Evolutionary conservation across 176 grass and related monocot genomes (phyloP).

Genomic region (Ensete ventricosum): DNA sequence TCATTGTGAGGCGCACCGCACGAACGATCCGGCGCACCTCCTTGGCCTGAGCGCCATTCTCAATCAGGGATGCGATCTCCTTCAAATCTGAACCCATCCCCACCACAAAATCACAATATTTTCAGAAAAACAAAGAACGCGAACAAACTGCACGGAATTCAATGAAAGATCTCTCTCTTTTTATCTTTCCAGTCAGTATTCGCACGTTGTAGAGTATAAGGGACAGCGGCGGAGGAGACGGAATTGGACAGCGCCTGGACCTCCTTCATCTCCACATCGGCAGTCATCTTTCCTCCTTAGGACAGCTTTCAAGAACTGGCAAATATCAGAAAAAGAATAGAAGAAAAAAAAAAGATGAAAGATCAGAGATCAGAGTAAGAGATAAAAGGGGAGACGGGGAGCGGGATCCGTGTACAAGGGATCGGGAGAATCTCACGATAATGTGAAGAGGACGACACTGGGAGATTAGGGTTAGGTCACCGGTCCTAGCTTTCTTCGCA

Average conservation of each 20-base stretch:
- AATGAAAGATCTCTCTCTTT: not conserved
- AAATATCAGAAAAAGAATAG: not conserved
- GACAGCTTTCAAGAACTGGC: not conserved
- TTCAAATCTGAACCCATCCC: constrained; percentile 51
- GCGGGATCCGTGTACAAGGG: not conserved
- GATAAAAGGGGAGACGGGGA: not conserved
- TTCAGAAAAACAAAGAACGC: not conserved
- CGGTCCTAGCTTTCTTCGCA: not conserved
- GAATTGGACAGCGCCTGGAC: constrained; percentile 6
- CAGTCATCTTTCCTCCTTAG: constrained; percentile 3
- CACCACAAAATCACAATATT: not conserved
- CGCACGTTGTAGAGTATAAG: constrained; percentile 18
- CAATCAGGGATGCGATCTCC: constrained; percentile 71
- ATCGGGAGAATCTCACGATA: not conserved
- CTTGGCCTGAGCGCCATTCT: constrained; percentile 56
- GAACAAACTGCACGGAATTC: not conserved
- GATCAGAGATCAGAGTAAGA: not conserved
- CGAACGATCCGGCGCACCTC: constrained; percentile 71
- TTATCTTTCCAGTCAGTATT: not conserved
- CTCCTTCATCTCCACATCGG: constrained; percentile 30
- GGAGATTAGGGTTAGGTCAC: not conserved
- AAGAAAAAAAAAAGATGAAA: not conserved
- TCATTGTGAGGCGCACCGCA: constrained; percentile 60
- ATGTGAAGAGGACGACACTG: not conserved
- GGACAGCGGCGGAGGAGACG: constrained; percentile 5